A percentile compares a stretch with the other conserved stretches of the same genome.
Evolutionary conservation across 2,329 filamentous ascomycete genomes (phyloP).

Genomic region (Penicillium sp.): DNA sequence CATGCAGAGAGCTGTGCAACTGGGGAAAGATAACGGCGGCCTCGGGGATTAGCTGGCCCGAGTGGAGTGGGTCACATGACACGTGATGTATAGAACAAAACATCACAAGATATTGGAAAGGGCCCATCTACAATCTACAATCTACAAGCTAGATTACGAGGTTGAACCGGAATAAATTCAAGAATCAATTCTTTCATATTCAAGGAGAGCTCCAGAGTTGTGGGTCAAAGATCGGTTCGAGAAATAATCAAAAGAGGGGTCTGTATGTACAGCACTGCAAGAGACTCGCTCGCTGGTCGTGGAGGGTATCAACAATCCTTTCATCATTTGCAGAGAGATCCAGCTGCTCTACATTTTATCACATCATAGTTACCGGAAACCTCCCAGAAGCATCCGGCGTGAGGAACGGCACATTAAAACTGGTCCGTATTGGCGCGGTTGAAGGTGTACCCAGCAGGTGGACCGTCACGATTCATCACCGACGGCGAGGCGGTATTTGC

Average conservation of each 20-base stretch:
- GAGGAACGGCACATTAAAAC: conserved; percentile 12
- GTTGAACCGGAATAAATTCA: too few relatives aligned
- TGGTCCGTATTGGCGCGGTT: conserved; percentile 28
- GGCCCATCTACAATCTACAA: too few relatives aligned
- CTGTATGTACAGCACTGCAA: conserved; percentile 22
- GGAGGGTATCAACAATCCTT: conserved; percentile 20
- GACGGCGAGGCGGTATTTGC: conserved; percentile 27
- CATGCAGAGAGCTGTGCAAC: conserved; percentile 7
- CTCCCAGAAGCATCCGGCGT: not conserved
- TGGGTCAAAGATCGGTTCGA: too few relatives aligned
- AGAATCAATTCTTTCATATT: not conserved
- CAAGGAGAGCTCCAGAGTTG: too few relatives aligned
- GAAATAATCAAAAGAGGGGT: not conserved
- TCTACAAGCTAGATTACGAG: too few relatives aligned
- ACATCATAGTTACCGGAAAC: conserved; percentile 17
- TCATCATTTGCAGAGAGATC: conserved; percentile 32
- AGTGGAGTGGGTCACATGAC: not conserved
- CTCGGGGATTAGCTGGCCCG: not conserved
- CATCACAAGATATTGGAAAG: not conserved
- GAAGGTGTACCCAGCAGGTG: conserved; percentile 27
- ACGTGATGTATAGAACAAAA: too few relatives aligned
- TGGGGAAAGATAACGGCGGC: conserved; percentile 16
- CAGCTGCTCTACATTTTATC: conserved; percentile 31
- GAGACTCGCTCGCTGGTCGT: conserved; percentile 21
- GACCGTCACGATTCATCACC: conserved; percentile 24